Conservation (phyloP, 148 eudicot genomes). For the Arbutus unedo region DNA sequence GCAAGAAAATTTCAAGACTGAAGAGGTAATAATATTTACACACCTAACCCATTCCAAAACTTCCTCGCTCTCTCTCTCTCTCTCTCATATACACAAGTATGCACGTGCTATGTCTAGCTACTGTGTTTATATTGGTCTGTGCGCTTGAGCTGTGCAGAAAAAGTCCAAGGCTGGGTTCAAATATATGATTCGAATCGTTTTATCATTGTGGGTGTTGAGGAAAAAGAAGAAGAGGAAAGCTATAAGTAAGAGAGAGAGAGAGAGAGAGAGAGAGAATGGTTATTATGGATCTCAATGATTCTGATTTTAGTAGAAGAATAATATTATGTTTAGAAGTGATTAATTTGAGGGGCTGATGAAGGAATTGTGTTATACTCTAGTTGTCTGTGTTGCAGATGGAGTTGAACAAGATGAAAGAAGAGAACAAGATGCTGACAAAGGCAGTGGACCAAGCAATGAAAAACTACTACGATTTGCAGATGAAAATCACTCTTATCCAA, state of each 20-base stretch:
- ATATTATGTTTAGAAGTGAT: background rate
- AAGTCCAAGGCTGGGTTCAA: background rate
- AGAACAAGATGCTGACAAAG: conserved; percentile 40
- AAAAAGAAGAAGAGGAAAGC: background rate
- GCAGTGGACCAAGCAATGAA: conserved; percentile 48
- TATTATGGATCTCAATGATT: background rate
- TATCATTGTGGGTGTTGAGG: background rate
- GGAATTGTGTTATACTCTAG: conserved; percentile 19
- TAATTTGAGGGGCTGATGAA: conserved; percentile 6
- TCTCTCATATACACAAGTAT: background rate
- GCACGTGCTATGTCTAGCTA: background rate
- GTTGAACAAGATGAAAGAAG: conserved; percentile 49
- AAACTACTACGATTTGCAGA: conserved; percentile 46
- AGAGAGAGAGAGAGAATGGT: conserved; percentile 8
- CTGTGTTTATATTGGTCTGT: too few species aligned
- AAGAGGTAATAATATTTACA: conserved; percentile 20
- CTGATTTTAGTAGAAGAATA: background rate
- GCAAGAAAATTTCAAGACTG: conserved; percentile 18
- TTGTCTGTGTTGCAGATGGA: conserved; percentile 35
- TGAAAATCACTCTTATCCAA: conserved; percentile 33
- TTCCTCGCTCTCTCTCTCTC: conserved; percentile 4
- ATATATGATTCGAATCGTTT: background rate
- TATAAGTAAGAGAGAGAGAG: background rate
- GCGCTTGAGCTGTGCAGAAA: background rate
- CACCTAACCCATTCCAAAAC: background rate